Evolutionary conservation across 1,139 yeast genomes (phyloP).

Genomic region (Lodderomyces margitis): DNA sequence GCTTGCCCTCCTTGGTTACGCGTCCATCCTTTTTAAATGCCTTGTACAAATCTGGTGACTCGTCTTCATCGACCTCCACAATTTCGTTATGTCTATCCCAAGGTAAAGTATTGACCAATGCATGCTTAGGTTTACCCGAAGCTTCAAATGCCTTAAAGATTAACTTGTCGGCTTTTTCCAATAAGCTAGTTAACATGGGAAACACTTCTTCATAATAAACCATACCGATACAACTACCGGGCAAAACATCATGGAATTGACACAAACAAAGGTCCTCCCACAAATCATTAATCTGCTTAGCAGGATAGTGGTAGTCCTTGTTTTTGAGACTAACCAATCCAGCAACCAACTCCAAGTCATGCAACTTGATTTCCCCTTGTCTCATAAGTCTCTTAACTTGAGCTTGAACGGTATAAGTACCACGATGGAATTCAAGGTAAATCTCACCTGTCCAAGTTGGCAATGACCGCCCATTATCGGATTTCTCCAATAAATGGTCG

Average conservation of each 20-base stretch:
- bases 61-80: constrained; percentile 28
- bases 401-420: constrained; percentile 94
- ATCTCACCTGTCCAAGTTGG: constrained; percentile 94
- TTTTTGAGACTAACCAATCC: constrained; percentile 64
- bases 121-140: constrained; percentile 15
- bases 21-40: constrained; percentile 7
- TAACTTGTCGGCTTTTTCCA: constrained; percentile 52
- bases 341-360: constrained; percentile 82
- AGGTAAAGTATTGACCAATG: constrained; percentile 58
- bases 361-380: constrained; percentile 70
- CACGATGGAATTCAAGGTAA: constrained; percentile 93
- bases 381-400: constrained; percentile 80
- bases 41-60: constrained; percentile 14
- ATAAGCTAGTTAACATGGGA: constrained; percentile 65
- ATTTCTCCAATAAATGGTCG: constrained; percentile 57
- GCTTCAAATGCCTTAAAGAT: constrained; percentile 47
- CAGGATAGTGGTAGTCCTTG: constrained; percentile 65
- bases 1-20: constrained; percentile 9
- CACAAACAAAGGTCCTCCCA: constrained; percentile 91
- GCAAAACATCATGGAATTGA: constrained; percentile 95
- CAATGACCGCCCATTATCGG: constrained; percentile 63
- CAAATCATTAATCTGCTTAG: constrained; percentile 57
- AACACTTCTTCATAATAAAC: constrained; percentile 91
- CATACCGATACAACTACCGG: constrained; percentile 94
- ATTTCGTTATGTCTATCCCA: constrained; percentile 61